phyloP scores from a whole-genome alignment of 208 protist species.

The Blechomonas ayalai region DNA sequence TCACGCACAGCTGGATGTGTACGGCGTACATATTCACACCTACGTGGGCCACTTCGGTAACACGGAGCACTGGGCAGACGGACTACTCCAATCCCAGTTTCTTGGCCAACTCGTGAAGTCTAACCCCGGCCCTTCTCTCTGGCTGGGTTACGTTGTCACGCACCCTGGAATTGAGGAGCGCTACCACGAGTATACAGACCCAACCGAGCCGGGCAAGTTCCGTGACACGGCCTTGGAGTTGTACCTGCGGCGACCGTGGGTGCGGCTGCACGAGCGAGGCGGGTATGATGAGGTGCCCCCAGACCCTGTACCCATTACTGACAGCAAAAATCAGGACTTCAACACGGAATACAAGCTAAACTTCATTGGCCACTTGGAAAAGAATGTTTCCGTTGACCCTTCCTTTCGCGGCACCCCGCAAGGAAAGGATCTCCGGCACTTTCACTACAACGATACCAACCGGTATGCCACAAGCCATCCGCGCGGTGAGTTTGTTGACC shows the following conservation, averaged over 20 bases:
- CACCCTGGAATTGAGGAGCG: slow-evolving; percentile 37
- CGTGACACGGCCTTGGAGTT: slow-evolving; percentile 59
- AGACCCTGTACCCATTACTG: slow-evolving; percentile 7
- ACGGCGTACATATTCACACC: slow-evolving; percentile 45
- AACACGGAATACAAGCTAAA: slow-evolving; percentile 55
- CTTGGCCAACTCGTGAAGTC: slow-evolving; percentile 29
- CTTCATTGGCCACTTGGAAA: slow-evolving; percentile 25
- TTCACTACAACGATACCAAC: slow-evolving; percentile 60
- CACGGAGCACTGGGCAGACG: slow-evolving; percentile 77
- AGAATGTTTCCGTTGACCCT: slow-evolving; percentile 13
- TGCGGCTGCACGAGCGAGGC: slow-evolving; percentile 48
- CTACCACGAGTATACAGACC: slow-evolving; percentile 50
- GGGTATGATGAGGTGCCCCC: slow-evolving; percentile 46
- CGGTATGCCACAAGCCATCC: slow-evolving; percentile 57
- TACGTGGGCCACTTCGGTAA: slow-evolving; percentile 83
- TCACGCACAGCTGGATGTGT: slow-evolving; percentile 63
- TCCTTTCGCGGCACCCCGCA: slow-evolving; percentile 43
- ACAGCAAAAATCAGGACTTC: slow-evolving; percentile 30
- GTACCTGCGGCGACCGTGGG: slow-evolving; percentile 52
- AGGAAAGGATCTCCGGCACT: slow-evolving; percentile 26
- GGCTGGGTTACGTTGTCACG: slow-evolving; percentile 75
- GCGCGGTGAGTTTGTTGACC: slow-evolving; percentile 69
- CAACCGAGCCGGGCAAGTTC: slow-evolving; percentile 29
- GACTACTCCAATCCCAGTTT: slow-evolving; percentile 80
- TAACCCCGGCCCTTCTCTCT: slow-evolving; percentile 61